Evolutionary conservation across 2,329 filamentous ascomycete genomes (phyloP).

Genomic region (Diaporthe sp.): DNA sequence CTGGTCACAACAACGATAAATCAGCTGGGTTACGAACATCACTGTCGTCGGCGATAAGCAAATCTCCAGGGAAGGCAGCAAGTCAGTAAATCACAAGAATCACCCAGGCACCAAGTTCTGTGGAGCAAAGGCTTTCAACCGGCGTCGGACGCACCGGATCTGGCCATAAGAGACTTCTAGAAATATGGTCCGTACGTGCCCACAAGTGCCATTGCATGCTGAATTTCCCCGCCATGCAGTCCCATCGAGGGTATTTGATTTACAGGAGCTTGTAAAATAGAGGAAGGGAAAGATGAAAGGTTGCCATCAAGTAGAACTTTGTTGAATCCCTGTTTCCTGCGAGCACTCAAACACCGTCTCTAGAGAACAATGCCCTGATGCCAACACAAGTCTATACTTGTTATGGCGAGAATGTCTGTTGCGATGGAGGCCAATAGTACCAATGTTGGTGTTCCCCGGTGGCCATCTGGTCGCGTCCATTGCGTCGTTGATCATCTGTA

Average conservation of each 20-base stretch:
- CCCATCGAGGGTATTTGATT: neutral
- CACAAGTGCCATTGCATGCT: neutral
- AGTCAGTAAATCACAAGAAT: neutral
- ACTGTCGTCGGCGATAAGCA: neutral
- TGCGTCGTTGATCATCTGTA: neutral
- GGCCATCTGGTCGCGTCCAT: neutral
- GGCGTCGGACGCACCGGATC: neutral
- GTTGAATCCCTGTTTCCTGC: neutral
- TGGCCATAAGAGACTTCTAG: conserved; percentile 23
- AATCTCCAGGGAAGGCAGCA: neutral
- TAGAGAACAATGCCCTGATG: neutral
- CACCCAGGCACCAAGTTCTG: neutral
- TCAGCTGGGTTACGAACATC: neutral
- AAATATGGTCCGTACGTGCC: conserved; percentile 6
- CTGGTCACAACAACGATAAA: no score
- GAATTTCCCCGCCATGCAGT: conserved; percentile 24
- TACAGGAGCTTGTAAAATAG: neutral
- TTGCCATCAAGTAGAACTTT: neutral
- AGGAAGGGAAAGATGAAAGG: neutral
- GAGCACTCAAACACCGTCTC: neutral
- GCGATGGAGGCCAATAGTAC: neutral
- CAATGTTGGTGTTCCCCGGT: neutral
- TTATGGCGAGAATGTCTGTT: neutral
- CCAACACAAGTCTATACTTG: neutral
- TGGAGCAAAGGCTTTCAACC: no score